Evolutionary conservation across 345 rosid species (phyloP).

Genomic region (Camelina neglecta): DNA sequence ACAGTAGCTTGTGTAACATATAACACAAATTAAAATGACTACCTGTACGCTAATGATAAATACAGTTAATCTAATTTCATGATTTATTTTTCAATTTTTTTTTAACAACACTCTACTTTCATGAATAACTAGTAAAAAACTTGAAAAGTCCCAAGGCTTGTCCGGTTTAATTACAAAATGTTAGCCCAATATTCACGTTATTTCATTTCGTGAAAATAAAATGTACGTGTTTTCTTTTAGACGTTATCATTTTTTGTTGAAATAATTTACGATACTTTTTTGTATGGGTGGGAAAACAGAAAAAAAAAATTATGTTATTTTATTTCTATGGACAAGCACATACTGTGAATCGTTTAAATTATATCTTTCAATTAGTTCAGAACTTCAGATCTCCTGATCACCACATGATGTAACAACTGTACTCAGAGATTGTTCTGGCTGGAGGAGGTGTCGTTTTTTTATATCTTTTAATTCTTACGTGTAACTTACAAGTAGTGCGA

Average conservation of each 20-base stretch:
- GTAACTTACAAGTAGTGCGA: background rate
- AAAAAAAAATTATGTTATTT: background rate
- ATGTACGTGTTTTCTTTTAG: background rate
- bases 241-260: background rate
- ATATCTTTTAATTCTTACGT: background rate
- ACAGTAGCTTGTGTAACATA: too few relatives aligned
- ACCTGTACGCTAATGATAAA: background rate
- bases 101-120: background rate
- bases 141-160: background rate
- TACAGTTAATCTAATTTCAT: background rate
- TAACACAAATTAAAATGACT: background rate
- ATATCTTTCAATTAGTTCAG: background rate
- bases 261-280: background rate
- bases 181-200: background rate
- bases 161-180: background rate
- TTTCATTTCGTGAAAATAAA: background rate
- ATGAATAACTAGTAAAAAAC: background rate
- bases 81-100: too few relatives aligned
- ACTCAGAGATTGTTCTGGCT: background rate
- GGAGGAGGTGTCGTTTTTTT: background rate
- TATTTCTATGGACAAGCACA: background rate
- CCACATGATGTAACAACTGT: conserved; percentile 8
- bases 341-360: background rate
- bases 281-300: background rate
- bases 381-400: background rate